A percentile compares a stretch with the other conserved stretches of the same genome.
These are phyloP conservation scores for Pseudocercospora ulei DNA, from an alignment of 2,329 filamentous ascomycete species.

Conservation along the genomic window DNA sequence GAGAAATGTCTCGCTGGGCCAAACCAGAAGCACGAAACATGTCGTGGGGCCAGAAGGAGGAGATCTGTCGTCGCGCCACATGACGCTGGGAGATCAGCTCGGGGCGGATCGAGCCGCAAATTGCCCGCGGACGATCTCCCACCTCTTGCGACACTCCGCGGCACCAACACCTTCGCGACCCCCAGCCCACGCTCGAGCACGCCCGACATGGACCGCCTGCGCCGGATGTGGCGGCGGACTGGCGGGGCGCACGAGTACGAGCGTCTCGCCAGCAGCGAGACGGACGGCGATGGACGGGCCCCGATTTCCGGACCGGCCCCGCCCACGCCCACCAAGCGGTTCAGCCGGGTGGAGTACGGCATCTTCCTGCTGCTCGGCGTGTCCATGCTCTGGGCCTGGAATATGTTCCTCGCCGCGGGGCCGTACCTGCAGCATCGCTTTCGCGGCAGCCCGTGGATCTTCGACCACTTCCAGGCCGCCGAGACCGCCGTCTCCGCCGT, in stretches of 20 bases:
- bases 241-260: slow-evolving; percentile 30
- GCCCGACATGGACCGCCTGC: slow-evolving; percentile 22
- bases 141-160: too few relatives aligned
- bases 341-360: slow-evolving; percentile 77
- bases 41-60: too few relatives aligned
- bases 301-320: slow-evolving; percentile 5
- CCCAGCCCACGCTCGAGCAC: not conserved
- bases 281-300: slow-evolving; percentile 17
- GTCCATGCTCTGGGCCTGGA: slow-evolving; percentile 98
- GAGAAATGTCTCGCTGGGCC: too few relatives aligned
- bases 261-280: slow-evolving; percentile 24
- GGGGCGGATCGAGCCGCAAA: too few relatives aligned
- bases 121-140: too few relatives aligned
- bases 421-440: slow-evolving; percentile 88
- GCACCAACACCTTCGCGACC: not conserved
- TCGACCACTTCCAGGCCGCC: slow-evolving; percentile 76
- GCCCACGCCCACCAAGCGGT: slow-evolving; percentile 34
- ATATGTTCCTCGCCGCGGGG: slow-evolving; percentile 94
- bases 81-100: too few relatives aligned
- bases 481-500: slow-evolving; percentile 79
- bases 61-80: too few relatives aligned
- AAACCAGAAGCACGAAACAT: too few relatives aligned
- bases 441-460: slow-evolving; percentile 57
- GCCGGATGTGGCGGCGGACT: slow-evolving; percentile 25
- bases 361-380: slow-evolving; percentile 79